Base-by-base conservation (phyloP, 208 protist genomes). In the Porcisia hertigi region DNA sequence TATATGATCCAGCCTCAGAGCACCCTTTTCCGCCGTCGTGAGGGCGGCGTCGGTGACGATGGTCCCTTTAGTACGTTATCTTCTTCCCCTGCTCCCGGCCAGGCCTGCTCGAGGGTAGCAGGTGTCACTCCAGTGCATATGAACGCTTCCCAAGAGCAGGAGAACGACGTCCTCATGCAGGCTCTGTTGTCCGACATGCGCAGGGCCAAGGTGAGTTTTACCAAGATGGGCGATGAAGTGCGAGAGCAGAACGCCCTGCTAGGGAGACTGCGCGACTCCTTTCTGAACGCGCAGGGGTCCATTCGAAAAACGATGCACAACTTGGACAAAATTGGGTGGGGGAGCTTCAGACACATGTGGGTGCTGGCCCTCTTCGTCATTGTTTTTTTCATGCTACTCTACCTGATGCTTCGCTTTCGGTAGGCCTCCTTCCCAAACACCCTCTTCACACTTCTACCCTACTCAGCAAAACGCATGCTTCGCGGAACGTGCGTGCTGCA, bases 291-390 rank as follows among this genome's bases (percentile, higher is more conserved):
- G 16, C 80, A 84, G n/a, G 76, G 70, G 23, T 81, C 82, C 0
- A 72, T 96, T 9, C 69, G 72, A 0, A 75, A 72, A 34, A 94
- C 90, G 45, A 88, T 96, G 81, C 81, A 73, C 30, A 84, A 88
- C 43, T 75, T 96, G 34, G 77, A 89, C 66, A 60, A 77, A 25
- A 76, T 85, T 14, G 84, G 77, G 3, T 76, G 69, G 66, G 66
- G 73, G 1, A 79, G 84, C 69, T 88, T 90, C 54, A 79, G 57
- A n/a, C 92, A 96, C 75, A 94, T 96, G 80, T 96, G 92, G 91
- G 52, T 92, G 36, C 82, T 96, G n/a, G 91, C 91, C 30, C 75
- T 95, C 5, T 94, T 96, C 74, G 86, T 91, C 23, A 41, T 96
- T 70, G 73, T 92, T 23, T 92, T 94, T 39, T 82, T 94, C 54